Base-by-base conservation (phyloP, 352 stramenopile species). In the Thraustochytrium sp. region DNA sequence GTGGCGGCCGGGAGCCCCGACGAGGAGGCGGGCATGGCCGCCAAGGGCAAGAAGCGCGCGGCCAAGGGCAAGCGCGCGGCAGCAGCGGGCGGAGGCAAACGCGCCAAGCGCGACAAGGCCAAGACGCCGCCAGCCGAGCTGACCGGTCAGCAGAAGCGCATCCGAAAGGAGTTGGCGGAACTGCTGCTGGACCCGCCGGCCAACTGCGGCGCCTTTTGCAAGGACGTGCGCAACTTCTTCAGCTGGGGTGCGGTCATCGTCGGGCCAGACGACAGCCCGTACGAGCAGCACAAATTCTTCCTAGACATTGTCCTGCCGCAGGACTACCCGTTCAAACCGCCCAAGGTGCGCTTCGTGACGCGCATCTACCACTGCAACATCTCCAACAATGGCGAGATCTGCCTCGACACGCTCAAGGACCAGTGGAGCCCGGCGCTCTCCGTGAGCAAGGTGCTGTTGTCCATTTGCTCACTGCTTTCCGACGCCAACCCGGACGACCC, bases 281-380 rank as follows among this genome's bases (percentile, higher is more conserved):
- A 98, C 89, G 92, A 95, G 76, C 93, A 92, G 26, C 94, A 94
- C 31, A 92, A 98, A 37, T 99, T 98, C 89, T 94, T 97, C 88
- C 86, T 99, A 64, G 95, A 96, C 88, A 98, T 99, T 76, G 91
- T 94, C 87, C 97, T 97, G 85, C 92, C 94, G 49, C 90, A 91
- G 13, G 94, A 98, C 85, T 99, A 99, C 92, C 96, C 96, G 42
- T 93, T 99, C 86, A 95, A 96, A 87, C 95, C 96, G 26, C 95
- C 96, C 36, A 97, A 95, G 85, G 95, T 98, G 74, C 23, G 37
- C 88, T 96, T 96, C 87, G 92, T 89, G 84, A 95, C 92, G 87
- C 90, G 91, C 84, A 96, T 98, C 82, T 98, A 98, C 88, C 95
- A 98, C 89, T 98, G 95, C 89, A 98, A 99, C 89, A 97, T 98